Evolutionary conservation across 1,284 basidiomycete genomes (phyloP).

Genomic region (Takashimella koratensis): DNA sequence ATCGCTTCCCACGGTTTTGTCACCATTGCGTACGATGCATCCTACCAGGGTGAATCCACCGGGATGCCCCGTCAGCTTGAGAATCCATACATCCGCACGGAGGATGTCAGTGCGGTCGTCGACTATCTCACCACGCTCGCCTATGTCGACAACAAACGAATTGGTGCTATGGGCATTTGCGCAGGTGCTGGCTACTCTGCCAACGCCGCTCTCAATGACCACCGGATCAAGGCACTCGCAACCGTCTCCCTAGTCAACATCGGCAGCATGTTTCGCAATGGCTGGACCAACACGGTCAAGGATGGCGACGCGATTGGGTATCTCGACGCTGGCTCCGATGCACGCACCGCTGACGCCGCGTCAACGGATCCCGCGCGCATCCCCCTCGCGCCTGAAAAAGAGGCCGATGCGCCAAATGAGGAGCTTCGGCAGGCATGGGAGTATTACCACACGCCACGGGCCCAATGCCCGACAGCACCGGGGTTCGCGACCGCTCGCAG

Average conservation of each 20-base stretch:
- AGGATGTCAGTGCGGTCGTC: constrained; percentile 6
- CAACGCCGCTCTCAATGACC: constrained; percentile 7
- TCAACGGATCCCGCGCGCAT: not conserved
- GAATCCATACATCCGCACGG: constrained; percentile 4
- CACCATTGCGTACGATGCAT: constrained; percentile 6
- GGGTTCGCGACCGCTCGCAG: constrained; percentile 3
- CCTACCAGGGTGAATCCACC: constrained; percentile 6
- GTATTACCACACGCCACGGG: constrained; percentile 2
- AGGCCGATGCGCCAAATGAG: not conserved
- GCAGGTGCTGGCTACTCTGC: constrained; percentile 6
- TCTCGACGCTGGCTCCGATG: constrained; percentile 1
- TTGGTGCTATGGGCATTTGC: constrained; percentile 8
- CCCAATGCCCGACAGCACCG: not conserved
- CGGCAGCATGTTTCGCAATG: constrained; percentile 5
- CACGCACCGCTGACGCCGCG: constrained; percentile 2
- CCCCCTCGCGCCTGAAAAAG: constrained; percentile 2
- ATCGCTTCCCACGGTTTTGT: constrained; percentile 5
- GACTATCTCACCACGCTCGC: constrained; percentile 8
- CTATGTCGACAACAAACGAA: constrained; percentile 7
- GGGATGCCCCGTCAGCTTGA: constrained; percentile 7
- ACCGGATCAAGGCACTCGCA: constrained; percentile 7
- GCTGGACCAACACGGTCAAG: constrained; percentile 1
- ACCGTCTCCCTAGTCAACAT: constrained; percentile 8
- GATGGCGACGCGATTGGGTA: not conserved
- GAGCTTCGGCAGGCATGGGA: constrained; percentile 6